phyloP scores from a whole-genome alignment of 495 filamentous ascomycete species.

The Xylaria scruposa region DNA sequence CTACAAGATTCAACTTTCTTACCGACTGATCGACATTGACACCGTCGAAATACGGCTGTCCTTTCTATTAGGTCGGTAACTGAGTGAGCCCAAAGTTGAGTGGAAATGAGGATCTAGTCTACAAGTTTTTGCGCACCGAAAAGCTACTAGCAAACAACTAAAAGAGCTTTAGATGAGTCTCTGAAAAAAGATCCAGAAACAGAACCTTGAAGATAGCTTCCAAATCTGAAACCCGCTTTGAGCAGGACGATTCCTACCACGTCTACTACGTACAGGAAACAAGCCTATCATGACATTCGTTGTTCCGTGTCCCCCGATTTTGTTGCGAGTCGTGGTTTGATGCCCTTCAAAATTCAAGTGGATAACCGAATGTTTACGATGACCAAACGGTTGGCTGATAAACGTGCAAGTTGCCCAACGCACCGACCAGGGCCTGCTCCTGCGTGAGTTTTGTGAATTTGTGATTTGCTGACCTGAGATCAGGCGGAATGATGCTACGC shows the following conservation, averaged over 20 bases:
- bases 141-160: slow-evolving; percentile 33
- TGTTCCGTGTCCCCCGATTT: background rate
- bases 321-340: slow-evolving; percentile 16
- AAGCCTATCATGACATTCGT: slow-evolving; percentile 11
- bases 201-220: slow-evolving; percentile 43
- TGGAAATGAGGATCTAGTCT: slow-evolving; percentile 38
- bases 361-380: slow-evolving; percentile 10
- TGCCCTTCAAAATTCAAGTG: slow-evolving; percentile 11
- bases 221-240: slow-evolving; percentile 41
- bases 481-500: slow-evolving; percentile 24
- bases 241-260: slow-evolving; percentile 31
- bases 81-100: slow-evolving; percentile 31
- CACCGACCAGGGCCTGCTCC: slow-evolving; percentile 8
- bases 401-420: slow-evolving; percentile 22
- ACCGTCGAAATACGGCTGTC: slow-evolving; percentile 41
- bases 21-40: slow-evolving; percentile 39
- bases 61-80: slow-evolving; percentile 37
- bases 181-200: slow-evolving; percentile 36
- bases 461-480: slow-evolving; percentile 39
- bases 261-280: background rate
- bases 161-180: slow-evolving; percentile 36
- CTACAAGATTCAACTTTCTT: slow-evolving; percentile 24
- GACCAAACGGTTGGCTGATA: slow-evolving; percentile 20
- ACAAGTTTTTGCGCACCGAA: slow-evolving; percentile 41
- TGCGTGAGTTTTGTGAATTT: slow-evolving; percentile 18